Conservation (phyloP, 2,329 filamentous ascomycete species). For the Clonostachys solani region DNA sequence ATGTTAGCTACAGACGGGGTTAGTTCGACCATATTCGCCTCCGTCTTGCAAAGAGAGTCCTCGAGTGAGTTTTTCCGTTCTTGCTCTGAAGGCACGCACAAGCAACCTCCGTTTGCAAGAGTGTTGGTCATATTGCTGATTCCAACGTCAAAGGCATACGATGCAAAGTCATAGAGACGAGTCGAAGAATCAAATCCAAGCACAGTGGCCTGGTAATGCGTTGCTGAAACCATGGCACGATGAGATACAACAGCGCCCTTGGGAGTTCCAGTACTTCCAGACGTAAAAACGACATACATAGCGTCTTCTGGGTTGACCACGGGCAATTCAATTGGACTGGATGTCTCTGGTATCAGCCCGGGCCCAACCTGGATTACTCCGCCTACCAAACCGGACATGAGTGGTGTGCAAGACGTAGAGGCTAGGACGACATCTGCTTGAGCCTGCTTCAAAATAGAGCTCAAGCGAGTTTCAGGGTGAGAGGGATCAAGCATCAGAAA, state of each 20-base stretch:
- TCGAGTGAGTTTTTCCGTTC: constrained; percentile 2
- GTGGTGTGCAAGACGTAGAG: constrained; percentile 10
- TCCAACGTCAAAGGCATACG: constrained; percentile 1
- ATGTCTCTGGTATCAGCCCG: constrained; percentile 23
- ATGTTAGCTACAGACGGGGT: constrained; percentile 5
- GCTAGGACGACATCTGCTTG: constrained; percentile 4
- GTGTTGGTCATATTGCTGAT: not conserved
- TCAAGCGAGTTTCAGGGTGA: not conserved
- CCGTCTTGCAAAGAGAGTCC: not conserved
- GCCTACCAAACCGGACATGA: constrained; percentile 30
- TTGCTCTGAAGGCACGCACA: constrained; percentile 7
- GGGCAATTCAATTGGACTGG: constrained; percentile 13
- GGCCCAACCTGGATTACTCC: constrained; percentile 16
- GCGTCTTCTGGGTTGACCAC: constrained; percentile 2
- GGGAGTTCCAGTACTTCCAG: constrained; percentile 11
- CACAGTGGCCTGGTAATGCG: constrained; percentile 17
- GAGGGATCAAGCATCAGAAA: constrained; percentile 6
- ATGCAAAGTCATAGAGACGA: constrained; percentile 5
- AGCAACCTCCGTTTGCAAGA: not conserved
- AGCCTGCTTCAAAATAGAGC: constrained; percentile 4
- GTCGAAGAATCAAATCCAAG: not conserved
- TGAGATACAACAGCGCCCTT: constrained; percentile 13
- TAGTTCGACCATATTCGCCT: not conserved
- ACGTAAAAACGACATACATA: constrained; percentile 6
- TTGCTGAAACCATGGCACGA: constrained; percentile 6